Conservation (phyloP, 176 grass and related monocot genomes). For the Ensete ventricosum region DNA sequence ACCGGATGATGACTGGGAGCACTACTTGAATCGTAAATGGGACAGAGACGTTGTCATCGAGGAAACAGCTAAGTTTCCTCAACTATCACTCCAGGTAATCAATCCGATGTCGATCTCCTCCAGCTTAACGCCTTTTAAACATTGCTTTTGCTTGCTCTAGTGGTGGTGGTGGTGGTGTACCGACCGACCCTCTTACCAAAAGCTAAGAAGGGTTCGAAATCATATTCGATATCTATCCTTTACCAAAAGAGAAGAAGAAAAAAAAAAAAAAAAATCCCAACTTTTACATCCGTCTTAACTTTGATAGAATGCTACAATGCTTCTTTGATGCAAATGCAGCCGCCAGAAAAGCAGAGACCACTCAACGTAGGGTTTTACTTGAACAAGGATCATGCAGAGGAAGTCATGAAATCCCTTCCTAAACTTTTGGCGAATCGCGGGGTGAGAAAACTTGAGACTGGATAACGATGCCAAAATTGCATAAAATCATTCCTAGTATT, state of each 20-base stretch:
- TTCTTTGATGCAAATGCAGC: conserved; percentile 33
- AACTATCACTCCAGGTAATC: conserved; percentile 66
- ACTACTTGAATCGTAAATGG: conserved; percentile 68
- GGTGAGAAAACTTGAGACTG: conserved; percentile 29
- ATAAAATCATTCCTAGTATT: not conserved
- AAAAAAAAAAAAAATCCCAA: too few species aligned
- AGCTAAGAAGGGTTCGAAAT: too few species aligned
- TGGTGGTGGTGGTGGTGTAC: too few species aligned
- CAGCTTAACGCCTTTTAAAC: not conserved
- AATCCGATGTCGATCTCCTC: not conserved
- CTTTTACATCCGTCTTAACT: too few species aligned
- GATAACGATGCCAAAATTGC: not conserved
- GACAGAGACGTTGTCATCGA: conserved; percentile 67
- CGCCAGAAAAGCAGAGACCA: conserved; percentile 56
- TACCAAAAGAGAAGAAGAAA: too few species aligned
- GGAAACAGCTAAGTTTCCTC: conserved; percentile 57
- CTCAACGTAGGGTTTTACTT: conserved; percentile 85
- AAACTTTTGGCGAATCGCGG: conserved; percentile 34
- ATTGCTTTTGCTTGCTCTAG: too few species aligned
- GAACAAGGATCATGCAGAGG: conserved; percentile 43
- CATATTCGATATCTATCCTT: too few species aligned
- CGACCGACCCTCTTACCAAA: too few species aligned
- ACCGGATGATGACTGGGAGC: conserved; percentile 64
- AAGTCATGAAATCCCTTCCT: conserved; percentile 58
- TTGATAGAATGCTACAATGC: not conserved